These are phyloP conservation scores for Candida patagonica DNA, from an alignment of 805 yeast genomes.

Conservation along the genomic window DNA sequence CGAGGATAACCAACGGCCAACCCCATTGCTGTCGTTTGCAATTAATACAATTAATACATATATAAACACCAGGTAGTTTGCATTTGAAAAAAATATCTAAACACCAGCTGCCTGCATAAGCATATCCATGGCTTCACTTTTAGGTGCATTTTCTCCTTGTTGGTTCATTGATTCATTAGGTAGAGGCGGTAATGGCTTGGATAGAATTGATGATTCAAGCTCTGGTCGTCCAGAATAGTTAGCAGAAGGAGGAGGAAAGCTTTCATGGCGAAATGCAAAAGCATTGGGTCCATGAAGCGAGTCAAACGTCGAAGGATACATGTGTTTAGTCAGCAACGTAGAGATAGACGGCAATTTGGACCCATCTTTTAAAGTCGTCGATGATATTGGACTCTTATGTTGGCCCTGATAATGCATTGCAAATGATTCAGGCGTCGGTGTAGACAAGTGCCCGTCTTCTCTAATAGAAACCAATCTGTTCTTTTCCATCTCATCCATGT, in stretches of 20 bases:
- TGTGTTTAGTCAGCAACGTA: conserved; percentile 3
- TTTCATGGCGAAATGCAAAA: too few species aligned
- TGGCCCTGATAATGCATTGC: background rate
- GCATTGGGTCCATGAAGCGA: too few species aligned
- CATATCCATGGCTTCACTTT: conserved; percentile 21
- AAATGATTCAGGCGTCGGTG: conserved; percentile 7
- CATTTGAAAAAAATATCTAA: too few species aligned
- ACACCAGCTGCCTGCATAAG: conserved; percentile 24
- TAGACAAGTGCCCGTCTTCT: conserved; percentile 18
- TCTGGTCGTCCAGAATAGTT: conserved; percentile 16
- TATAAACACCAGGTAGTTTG: too few species aligned
- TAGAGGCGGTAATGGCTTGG: conserved; percentile 22
- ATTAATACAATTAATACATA: too few species aligned
- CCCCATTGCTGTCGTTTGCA: too few species aligned
- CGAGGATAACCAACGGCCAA: too few species aligned
- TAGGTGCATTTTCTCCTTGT: background rate
- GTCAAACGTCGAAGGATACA: conserved; percentile 19
- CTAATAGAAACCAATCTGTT: conserved; percentile 19
- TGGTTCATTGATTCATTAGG: too few species aligned
- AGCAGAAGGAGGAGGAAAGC: conserved; percentile 14
- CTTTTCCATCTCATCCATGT: conserved; percentile 18
- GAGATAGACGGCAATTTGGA: conserved; percentile 8
- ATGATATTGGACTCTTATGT: background rate
- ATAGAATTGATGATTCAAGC: conserved; percentile 1
- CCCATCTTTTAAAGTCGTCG: background rate